These are phyloP conservation scores for Vanrija pseudolonga DNA, from an alignment of 1,284 basidiomycete genomes.

Conservation along the genomic window DNA sequence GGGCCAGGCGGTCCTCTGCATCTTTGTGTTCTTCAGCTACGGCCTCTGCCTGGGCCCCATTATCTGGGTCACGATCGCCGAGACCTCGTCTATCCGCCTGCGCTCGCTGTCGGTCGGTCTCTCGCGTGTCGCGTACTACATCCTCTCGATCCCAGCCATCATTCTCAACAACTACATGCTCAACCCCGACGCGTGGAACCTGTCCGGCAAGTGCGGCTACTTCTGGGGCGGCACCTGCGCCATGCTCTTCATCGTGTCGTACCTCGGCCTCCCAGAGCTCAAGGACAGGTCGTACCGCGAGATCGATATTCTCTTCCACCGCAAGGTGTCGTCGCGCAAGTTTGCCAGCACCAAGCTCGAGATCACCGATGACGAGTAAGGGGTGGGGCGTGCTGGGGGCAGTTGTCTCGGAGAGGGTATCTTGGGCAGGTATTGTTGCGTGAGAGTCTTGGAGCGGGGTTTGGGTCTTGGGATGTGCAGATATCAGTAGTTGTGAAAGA, in stretches of 20 bases:
- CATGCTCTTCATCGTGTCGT: constrained; percentile 17
- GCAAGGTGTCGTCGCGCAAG: constrained; percentile 41
- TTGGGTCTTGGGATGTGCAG: no score
- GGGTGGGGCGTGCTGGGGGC: neutral
- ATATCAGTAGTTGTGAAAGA: no score
- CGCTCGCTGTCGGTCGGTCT: neutral
- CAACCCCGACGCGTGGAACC: constrained; percentile 27
- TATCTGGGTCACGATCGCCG: neutral
- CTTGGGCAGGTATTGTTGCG: no score
- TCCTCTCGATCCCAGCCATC: constrained; percentile 33
- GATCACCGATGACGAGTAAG: neutral
- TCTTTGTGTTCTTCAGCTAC: neutral
- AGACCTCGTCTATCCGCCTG: neutral
- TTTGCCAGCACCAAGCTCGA: constrained; percentile 38
- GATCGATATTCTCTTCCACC: constrained; percentile 47
- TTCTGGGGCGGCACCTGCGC: constrained; percentile 44
- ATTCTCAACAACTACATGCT: constrained; percentile 35
- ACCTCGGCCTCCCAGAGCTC: constrained; percentile 47
- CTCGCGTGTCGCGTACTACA: neutral
- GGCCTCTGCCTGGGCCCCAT: neutral
- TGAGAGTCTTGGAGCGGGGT: no score
- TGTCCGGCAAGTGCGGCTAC: constrained; percentile 43
- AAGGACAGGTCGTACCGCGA: constrained; percentile 48
- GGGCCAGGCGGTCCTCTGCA: neutral
- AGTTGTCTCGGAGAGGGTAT: no score